Base-by-base conservation (phyloP, 2,329 filamentous ascomycete species). In the Clarireedia homoeocarpa region DNA sequence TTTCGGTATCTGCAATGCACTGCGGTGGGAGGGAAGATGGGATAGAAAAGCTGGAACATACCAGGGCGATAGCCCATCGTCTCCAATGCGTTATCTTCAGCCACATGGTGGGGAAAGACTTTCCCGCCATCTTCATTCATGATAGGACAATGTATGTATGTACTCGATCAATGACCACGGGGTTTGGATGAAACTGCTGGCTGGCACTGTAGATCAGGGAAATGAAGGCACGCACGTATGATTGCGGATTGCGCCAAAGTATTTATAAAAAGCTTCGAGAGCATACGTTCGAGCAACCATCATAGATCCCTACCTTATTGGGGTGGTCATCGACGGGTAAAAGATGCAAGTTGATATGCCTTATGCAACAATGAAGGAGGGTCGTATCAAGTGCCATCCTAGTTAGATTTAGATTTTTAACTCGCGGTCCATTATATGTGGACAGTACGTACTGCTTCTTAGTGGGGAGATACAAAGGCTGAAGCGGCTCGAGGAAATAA, bases 61-160 rank as follows among this genome's bases (percentile, higher is more conserved):
- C 63, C 60, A 24, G 55, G 62, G 51, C 64, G 58, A 55, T 65
- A 65, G 24, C 62, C 63, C 57, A 65, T 58, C 36, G 57, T 55
- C 44, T 63, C 59, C 45, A 63, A 48, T 34, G 59, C 58, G 26
- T 56, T 58, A 57, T 63, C 62, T 56, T 62, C 60, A 12, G 58
- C 48, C 30, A 52, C 58, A 60, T 64, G 53, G 44, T 40, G 15
- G 30, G 53, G 39, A 23, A 56, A 49, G 20, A 50, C 53, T 17
- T 58, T 61, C 15, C 48, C 53, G 27, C 44, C 47, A 12, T 50
- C 36, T 23, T 57, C 54, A 27, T 17, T 34, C 56, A 60, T 58
- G 50, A 42, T 56, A 30, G 24, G 42, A 45, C 23, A 24, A 20
- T 20, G 20, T 20, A 42, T 12, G 17, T 42, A 45, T 20, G 24